Evolutionary conservation across 148 eudicot species (phyloP), one percentile per base, ranked within the genome.

Genomic region (Camellia japonica): DNA sequence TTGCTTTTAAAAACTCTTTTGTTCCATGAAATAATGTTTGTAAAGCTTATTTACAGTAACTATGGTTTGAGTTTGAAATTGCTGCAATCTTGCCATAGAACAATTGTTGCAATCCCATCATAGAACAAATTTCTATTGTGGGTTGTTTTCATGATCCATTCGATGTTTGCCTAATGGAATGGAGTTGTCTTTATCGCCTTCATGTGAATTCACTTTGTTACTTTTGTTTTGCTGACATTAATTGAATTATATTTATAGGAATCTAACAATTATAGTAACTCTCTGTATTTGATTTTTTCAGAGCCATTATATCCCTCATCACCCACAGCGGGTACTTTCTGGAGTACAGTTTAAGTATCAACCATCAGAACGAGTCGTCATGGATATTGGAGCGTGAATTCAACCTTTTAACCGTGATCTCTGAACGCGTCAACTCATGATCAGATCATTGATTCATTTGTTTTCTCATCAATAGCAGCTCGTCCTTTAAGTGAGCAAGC

Each of bases 361-460:
- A 92, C 85, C 87, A 85, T 71, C 86, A 85, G 83, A 90, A 90
- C 16, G 90, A 91, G 80, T 79, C 92, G 55, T 73, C 88, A 0
- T 95, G 98, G 98, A 87, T 84, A 43, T 69, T 93, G 85, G 96
- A 93, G 63, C 90, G 89, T 7, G 96, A 91, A 78, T 90, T 88
- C 61, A 95, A 89, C 81, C 88, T 91, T 23, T 78, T 86, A 55
- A 79, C 87, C 68, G 89, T 78, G 4, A 73, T 52, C 20, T 56
- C 78, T 30, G 82, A 80, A 52, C 70, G 58, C 7, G 23, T 67
- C 78, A 75, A 47, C 68, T 81, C 69, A 62, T 75, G 75, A 80
- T 55, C 13, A 12, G 13, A 6, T 2, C 51, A 4, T 18, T 10
- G 58, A 71, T 47, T 71, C 16, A 19, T 47, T 54, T 46, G 13